phyloP scores from a whole-genome alignment of 139 green algal genomes.

The Chlamydomonas sp. region DNA sequence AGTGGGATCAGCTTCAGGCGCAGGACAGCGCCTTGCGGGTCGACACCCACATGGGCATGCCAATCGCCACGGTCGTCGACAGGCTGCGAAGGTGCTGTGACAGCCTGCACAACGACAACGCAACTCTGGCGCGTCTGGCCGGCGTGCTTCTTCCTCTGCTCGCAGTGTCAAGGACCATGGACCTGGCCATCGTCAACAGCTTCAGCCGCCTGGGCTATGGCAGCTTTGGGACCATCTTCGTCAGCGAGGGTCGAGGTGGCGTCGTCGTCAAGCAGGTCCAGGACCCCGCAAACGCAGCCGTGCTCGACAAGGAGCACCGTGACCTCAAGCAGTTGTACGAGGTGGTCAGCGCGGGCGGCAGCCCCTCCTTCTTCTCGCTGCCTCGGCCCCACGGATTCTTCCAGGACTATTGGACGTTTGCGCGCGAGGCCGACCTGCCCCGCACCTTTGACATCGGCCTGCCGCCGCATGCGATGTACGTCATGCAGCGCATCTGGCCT shows the following conservation, averaged over 20 bases:
- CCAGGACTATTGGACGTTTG: neutral
- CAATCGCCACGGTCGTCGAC: too few species aligned
- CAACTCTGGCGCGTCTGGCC: too few species aligned
- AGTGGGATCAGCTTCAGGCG: too few species aligned
- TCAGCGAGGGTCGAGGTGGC: neutral
- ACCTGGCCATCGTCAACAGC: neutral
- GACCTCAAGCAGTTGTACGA: neutral
- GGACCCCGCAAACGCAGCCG: neutral
- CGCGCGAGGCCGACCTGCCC: neutral
- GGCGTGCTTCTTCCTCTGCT: too few species aligned
- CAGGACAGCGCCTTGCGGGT: too few species aligned
- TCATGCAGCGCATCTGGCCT: conserved; percentile 12
- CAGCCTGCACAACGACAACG: too few species aligned
- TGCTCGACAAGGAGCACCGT: conserved; percentile 3
- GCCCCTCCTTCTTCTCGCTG: conserved; percentile 2
- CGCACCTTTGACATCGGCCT: neutral
- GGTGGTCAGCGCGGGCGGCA: neutral
- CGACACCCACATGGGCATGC: too few species aligned
- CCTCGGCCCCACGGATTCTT: neutral
- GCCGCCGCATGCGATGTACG: conserved; percentile 13
- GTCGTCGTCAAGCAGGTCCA: conserved; percentile 7
- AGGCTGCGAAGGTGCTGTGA: too few species aligned
- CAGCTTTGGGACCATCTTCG: conserved; percentile 13
- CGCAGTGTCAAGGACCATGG: conserved; percentile 5
- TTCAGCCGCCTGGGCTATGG: conserved; percentile 9